Percentiles rank a stretch among this genome's conserved stretches.
These are phyloP conservation scores for Cyathus pygmaeus DNA, from an alignment of 1,284 basidiomycete genomes.

Conservation along the genomic window DNA sequence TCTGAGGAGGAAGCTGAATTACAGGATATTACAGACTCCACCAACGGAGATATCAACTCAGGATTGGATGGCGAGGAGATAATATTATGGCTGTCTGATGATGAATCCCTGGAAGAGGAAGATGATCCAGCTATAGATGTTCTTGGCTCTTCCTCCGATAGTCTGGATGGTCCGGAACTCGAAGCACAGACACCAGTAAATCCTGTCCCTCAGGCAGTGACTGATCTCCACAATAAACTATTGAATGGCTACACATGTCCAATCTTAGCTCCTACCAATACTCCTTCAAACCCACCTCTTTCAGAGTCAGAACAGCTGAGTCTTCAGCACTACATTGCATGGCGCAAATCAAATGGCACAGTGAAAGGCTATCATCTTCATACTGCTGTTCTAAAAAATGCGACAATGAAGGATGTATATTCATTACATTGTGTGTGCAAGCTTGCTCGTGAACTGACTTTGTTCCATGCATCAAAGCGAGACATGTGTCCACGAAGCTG, in stretches of 20 bases:
- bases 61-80: too few relatives aligned
- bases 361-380: conserved; percentile 28
- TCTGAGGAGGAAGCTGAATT: too few relatives aligned
- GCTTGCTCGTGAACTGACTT: conserved; percentile 24
- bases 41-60: too few relatives aligned
- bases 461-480: conserved; percentile 17
- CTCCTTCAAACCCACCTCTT: neutral
- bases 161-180: too few relatives aligned
- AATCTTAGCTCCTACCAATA: neutral
- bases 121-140: conserved; percentile 99
- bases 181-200: too few relatives aligned
- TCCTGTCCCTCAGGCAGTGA: too few relatives aligned
- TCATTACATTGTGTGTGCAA: conserved; percentile 22
- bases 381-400: conserved; percentile 18
- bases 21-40: too few relatives aligned
- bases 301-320: conserved; percentile 9
- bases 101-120: conserved; percentile 99
- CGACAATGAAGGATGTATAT: conserved; percentile 16
- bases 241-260: neutral
- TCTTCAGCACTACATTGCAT: conserved; percentile 33
- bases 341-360: conserved; percentile 32
- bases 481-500: conserved; percentile 38
- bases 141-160: too few relatives aligned
- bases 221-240: too few relatives aligned
- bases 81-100: too few relatives aligned